Conservation (phyloP, 805 yeast species). For the Blastobotrys muscicola region DNA sequence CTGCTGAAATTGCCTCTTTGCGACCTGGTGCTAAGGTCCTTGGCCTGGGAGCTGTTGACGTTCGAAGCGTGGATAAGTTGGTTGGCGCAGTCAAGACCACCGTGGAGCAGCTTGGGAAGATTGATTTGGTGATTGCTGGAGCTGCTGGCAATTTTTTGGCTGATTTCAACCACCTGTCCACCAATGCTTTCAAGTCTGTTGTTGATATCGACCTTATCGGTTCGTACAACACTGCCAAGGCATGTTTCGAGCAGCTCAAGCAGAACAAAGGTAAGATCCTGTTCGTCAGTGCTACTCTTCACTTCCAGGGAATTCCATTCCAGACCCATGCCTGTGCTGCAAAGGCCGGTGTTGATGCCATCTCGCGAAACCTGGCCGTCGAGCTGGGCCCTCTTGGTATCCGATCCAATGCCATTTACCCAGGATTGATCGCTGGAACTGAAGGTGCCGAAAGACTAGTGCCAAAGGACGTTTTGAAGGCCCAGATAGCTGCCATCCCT, state of each 20-base stretch:
- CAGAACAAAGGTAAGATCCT: constrained; percentile 61
- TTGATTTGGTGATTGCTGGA: constrained; percentile 86
- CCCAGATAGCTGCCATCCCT: constrained; percentile 44
- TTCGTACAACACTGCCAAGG: constrained; percentile 82
- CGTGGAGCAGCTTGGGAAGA: constrained; percentile 58
- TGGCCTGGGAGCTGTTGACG: constrained; percentile 69
- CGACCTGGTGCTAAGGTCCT: constrained; percentile 57
- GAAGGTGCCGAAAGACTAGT: constrained; percentile 71
- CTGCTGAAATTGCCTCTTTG: constrained; percentile 50
- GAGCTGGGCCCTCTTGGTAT: constrained; percentile 89
- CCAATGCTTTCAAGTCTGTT: constrained; percentile 85
- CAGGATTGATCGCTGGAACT: constrained; percentile 81
- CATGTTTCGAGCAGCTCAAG: constrained; percentile 55
- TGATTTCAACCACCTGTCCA: constrained; percentile 65
- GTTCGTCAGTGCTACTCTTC: constrained; percentile 83
- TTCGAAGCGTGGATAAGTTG: constrained; percentile 56
- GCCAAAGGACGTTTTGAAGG: constrained; percentile 33
- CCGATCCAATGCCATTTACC: constrained; percentile 77
- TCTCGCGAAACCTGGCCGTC: constrained; percentile 74
- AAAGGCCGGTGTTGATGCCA: constrained; percentile 89
- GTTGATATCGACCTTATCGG: constrained; percentile 82
- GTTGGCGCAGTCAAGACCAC: constrained; percentile 55
- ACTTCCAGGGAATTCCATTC: constrained; percentile 80
- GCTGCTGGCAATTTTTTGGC: constrained; percentile 92
- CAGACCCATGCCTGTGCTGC: constrained; percentile 92